Base-by-base conservation (phyloP, 768 basidiomycete species). In the Hygrophoropsis aurantiaca region DNA sequence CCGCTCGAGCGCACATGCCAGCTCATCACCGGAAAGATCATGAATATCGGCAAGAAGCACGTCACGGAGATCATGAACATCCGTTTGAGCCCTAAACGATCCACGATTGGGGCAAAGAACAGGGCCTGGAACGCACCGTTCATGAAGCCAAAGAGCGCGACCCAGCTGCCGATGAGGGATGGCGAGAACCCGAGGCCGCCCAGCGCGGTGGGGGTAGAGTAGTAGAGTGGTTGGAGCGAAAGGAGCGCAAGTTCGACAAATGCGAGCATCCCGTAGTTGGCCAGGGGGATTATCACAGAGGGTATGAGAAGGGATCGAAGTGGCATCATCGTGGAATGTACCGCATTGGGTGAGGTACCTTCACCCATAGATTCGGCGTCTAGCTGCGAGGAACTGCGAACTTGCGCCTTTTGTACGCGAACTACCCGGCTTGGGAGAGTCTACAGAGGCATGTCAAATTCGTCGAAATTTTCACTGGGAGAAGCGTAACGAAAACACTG, bases 1-100 rank as follows among this genome's bases (percentile, higher is more conserved):
- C n/a, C n/a, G n/a, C 44, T 82, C 76, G 11, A 82, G 49, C 40
- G 64, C 39, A 57, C 73, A 41, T 71, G 50, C 24, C 68, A 47
- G 51, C 68, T 74, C 49, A 74, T 72, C 20, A 61, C n/a, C 6
- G 68, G 66, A 41, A 71, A 69, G 39, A 60, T 25, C 2, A 47
- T 44, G 37, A 62, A 59, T 36, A 58, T 39, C 1, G 55, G 53
- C 5, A 61, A 19, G 43, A 61, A 56, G 13, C 58, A 55, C 20
- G 50, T 8, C 37, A 65, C 50, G 16, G 65, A 55, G 9, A 45
- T 21, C 6, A 56, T 47, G 40, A 70, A 58, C 23, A 70, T 50
- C 1, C 61, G 61, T 36, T 68, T 71, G 10, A 67, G 62, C 3
- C 76, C 74, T 43, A 67, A 55, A 32, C 64, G 53, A 0, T 61